These are phyloP conservation scores for Amesomyces nigricolor DNA, from an alignment of 2,329 filamentous ascomycete species.

Conservation along the genomic window DNA sequence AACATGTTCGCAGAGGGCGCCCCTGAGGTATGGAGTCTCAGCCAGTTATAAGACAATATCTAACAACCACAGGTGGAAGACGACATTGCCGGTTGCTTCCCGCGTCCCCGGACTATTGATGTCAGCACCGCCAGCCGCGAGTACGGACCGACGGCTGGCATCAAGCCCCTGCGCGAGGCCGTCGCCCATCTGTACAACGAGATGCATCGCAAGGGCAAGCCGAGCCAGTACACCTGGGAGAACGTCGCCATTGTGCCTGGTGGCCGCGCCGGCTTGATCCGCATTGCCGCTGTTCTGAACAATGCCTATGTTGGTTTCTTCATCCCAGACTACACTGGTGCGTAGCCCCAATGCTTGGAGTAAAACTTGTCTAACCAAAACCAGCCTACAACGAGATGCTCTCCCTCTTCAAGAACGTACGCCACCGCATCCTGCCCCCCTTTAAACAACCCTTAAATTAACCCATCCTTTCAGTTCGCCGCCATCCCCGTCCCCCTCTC, in stretches of 20 bases:
- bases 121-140: slow-evolving; percentile 74
- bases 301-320: slow-evolving; percentile 93
- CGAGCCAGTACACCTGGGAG: slow-evolving; percentile 91
- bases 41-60: not conserved
- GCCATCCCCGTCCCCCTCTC: slow-evolving; percentile 81
- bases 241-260: slow-evolving; percentile 96
- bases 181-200: slow-evolving; percentile 91
- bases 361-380: too few species aligned
- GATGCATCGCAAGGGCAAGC: slow-evolving; percentile 81
- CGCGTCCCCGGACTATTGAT: slow-evolving; percentile 71
- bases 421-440: slow-evolving; percentile 24
- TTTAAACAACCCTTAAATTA: too few species aligned
- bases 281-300: slow-evolving; percentile 88
- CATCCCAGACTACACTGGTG: slow-evolving; percentile 83
- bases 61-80: slow-evolving; percentile 60
- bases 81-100: slow-evolving; percentile 84
- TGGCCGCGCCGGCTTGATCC: slow-evolving; percentile 84
- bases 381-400: slow-evolving; percentile 93
- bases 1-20: slow-evolving; percentile 55
- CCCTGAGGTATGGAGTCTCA: slow-evolving; percentile 53
- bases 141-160: slow-evolving; percentile 90
- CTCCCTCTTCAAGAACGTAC: slow-evolving; percentile 81
- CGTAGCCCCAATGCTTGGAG: too few species aligned
- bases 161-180: slow-evolving; percentile 81
- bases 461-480: slow-evolving; percentile 55